These are phyloP conservation scores for Gymnopilus junonius DNA, from an alignment of 768 basidiomycete genomes.

Conservation along the genomic window DNA sequence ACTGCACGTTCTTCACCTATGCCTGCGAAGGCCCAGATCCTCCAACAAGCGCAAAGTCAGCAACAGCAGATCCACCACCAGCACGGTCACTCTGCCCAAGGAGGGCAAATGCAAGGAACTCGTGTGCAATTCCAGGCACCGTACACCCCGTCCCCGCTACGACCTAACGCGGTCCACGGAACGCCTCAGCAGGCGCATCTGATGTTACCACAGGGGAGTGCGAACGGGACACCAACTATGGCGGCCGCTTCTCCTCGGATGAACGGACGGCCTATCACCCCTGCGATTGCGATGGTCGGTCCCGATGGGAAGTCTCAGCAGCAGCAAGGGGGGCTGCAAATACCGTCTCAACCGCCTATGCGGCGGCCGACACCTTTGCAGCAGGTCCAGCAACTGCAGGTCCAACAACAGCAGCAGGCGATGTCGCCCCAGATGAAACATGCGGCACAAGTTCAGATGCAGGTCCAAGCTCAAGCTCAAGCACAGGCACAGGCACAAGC, in stretches of 20 bases:
- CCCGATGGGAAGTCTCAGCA: conserved; percentile 25
- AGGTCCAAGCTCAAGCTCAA: no score
- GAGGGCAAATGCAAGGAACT: conserved; percentile 21
- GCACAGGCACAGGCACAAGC: no score
- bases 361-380: conserved; percentile 19
- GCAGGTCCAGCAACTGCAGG: conserved; percentile 9
- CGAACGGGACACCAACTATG: conserved; percentile 19
- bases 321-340: conserved; percentile 30
- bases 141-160: conserved; percentile 40
- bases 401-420: conserved; percentile 14
- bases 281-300: conserved; percentile 8
- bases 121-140: conserved; percentile 26
- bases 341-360: conserved; percentile 12
- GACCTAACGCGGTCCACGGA: conserved; percentile 31
- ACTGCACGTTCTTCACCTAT: conserved; percentile 23
- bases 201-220: conserved; percentile 1
- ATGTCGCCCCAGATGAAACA: conserved; percentile 10
- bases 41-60: conserved; percentile 18
- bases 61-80: conserved; percentile 22
- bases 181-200: conserved; percentile 15
- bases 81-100: conserved; percentile 24
- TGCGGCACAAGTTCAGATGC: conserved; percentile 11
- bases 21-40: conserved; percentile 30
- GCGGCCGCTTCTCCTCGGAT: conserved; percentile 22
- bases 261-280: conserved; percentile 23